Percentiles rank a stretch among this genome's conserved stretches.
phyloP scores from a whole-genome alignment of 192 early-diverging fungal species.

The Chytriomyces sp. region DNA sequence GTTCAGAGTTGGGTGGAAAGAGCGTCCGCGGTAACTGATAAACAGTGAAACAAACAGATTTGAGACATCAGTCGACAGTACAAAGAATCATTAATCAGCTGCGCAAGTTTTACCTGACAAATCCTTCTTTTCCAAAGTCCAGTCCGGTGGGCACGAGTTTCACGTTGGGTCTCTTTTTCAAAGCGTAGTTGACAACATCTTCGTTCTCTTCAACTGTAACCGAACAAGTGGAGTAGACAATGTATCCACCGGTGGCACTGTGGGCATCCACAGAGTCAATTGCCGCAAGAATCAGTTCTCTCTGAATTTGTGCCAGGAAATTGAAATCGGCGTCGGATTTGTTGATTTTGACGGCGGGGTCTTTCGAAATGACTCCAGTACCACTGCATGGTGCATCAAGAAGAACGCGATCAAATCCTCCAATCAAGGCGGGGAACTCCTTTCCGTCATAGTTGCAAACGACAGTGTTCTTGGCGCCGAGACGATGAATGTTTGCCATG shows the following conservation, averaged over 20 bases:
- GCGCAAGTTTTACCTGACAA: constrained; percentile 56
- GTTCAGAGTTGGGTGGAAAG: constrained; percentile 83
- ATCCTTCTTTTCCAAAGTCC: constrained; percentile 95
- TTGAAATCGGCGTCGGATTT: constrained; percentile 91
- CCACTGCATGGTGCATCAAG: constrained; percentile 99
- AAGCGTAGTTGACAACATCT: constrained; percentile 93
- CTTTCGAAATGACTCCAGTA: constrained; percentile 99
- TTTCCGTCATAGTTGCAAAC: constrained; percentile 98
- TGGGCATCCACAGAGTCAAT: constrained; percentile 96
- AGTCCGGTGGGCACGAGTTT: constrained; percentile 88
- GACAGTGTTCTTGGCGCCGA: constrained; percentile 84
- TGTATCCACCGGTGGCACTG: constrained; percentile 90
- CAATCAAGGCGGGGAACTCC: constrained; percentile 95
- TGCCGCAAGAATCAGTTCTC: constrained; percentile 93
- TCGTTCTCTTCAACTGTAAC: constrained; percentile 98
- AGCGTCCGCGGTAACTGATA: constrained; percentile 79
- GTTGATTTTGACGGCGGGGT: constrained; percentile 93
- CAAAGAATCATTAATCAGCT: no score
- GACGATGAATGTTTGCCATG: constrained; percentile 88
- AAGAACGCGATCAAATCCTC: constrained; percentile 96
- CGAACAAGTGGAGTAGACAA: constrained; percentile 99
- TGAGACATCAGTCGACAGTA: neutral
- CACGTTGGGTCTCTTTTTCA: constrained; percentile 91
- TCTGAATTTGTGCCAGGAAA: constrained; percentile 91
- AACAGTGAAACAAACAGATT: no score